A percentile compares a stretch with the other conserved stretches of the same genome.
Evolutionary conservation across 768 basidiomycete genomes (phyloP).

Genomic region (Leucocoprinus sp.): DNA sequence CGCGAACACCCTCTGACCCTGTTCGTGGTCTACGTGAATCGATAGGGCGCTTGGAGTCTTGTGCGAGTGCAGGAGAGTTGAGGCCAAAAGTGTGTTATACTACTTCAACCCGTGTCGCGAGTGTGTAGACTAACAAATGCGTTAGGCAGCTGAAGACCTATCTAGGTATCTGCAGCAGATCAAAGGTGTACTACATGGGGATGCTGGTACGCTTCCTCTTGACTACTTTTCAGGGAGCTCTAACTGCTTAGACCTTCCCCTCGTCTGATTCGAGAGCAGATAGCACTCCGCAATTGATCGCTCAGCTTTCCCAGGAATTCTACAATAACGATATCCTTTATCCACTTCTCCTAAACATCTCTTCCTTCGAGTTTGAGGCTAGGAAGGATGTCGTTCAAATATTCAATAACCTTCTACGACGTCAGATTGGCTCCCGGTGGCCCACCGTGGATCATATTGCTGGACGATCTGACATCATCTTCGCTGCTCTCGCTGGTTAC

Average conservation of each 20-base stretch:
- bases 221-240: not conserved
- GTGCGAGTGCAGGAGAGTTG: constrained; percentile 67
- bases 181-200: constrained; percentile 81
- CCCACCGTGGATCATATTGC: constrained; percentile 96
- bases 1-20: constrained; percentile 80
- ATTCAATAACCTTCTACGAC: constrained; percentile 80
- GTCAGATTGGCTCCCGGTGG: constrained; percentile 89
- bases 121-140: not conserved
- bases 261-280: constrained; percentile 33
- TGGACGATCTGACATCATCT: constrained; percentile 64
- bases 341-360: constrained; percentile 71
- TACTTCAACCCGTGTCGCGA: not conserved
- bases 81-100: constrained; percentile 60
- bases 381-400: constrained; percentile 81
- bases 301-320: constrained; percentile 93
- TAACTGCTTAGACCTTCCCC: constrained; percentile 2
- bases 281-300: constrained; percentile 81
- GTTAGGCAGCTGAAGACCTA: constrained; percentile 81
- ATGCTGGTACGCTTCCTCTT: constrained; percentile 56
- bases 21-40: constrained; percentile 76
- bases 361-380: constrained; percentile 90
- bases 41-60: constrained; percentile 66
- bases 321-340: constrained; percentile 86
- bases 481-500: constrained; percentile 85
- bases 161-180: constrained; percentile 86